Percentiles rank a stretch among this genome's conserved stretches.
Evolutionary conservation across 2,329 filamentous ascomycete species (phyloP).

Genomic region (Penicillium sp.): DNA sequence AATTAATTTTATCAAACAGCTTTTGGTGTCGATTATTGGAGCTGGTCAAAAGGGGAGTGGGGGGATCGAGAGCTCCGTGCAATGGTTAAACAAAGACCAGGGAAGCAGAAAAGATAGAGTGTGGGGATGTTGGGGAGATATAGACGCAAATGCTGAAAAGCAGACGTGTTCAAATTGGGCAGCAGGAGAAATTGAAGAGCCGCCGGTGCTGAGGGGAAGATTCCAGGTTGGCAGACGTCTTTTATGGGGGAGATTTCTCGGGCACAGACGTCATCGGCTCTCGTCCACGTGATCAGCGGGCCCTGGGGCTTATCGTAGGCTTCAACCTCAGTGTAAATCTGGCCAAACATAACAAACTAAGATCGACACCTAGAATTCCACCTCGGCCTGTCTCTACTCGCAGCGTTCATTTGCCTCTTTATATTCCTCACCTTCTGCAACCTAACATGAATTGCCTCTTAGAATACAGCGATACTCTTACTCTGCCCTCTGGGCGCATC

Average conservation of each 20-base stretch:
- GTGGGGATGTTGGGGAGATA: neutral
- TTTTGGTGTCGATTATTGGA: slow-evolving; percentile 7
- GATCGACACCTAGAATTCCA: neutral
- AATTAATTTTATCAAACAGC: slow-evolving; percentile 2
- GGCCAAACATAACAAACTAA: neutral
- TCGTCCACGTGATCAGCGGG: slow-evolving; percentile 20
- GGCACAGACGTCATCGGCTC: slow-evolving; percentile 35
- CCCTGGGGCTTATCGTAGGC: neutral
- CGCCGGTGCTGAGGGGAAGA: slow-evolving; percentile 36
- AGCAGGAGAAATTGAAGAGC: slow-evolving; percentile 41
- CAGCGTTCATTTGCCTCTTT: too few species aligned
- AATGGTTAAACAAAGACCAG: slow-evolving; percentile 20
- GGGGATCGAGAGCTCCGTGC: slow-evolving; percentile 10
- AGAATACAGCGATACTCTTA: neutral
- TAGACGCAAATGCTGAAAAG: neutral
- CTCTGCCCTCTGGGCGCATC: slow-evolving; percentile 5
- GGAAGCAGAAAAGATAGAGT: neutral
- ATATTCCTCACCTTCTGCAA: neutral
- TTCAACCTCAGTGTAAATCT: neutral
- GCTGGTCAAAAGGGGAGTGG: slow-evolving; percentile 22
- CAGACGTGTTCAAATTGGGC: slow-evolving; percentile 8
- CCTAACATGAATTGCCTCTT: neutral
- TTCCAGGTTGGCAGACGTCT: slow-evolving; percentile 58
- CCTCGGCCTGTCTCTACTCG: neutral
- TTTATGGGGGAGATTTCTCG: slow-evolving; percentile 41